Percentiles rank a stretch among this genome's conserved stretches.
Conservation (phyloP, 73 alveolate genomes). For the Vitrella brassicaformis region DNA sequence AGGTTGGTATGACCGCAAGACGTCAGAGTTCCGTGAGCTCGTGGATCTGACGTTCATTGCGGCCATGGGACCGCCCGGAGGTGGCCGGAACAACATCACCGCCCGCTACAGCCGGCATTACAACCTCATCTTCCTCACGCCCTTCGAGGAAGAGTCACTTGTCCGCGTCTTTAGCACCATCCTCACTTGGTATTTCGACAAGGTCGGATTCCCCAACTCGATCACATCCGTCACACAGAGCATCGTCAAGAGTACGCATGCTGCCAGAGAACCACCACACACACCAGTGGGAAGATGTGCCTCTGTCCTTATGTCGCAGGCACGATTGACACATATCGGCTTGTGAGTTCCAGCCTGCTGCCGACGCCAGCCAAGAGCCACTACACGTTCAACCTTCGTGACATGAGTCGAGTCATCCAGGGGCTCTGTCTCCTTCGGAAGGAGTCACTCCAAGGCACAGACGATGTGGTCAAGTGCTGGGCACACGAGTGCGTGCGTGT, state of each 20-base stretch:
- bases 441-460: conserved; percentile 81
- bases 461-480: conserved; percentile 85
- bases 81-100: conserved; percentile 79
- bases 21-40: conserved; percentile 81
- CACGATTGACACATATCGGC: conserved; percentile 66
- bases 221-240: not conserved
- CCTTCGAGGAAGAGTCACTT: conserved; percentile 80
- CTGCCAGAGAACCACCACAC: too few species aligned
- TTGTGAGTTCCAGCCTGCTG: conserved; percentile 60
- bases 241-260: too few species aligned
- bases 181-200: conserved; percentile 83
- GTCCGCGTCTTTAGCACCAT: conserved; percentile 71
- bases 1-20: conserved; percentile 87
- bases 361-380: conserved; percentile 93
- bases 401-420: conserved; percentile 73
- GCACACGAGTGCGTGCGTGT: conserved; percentile 87
- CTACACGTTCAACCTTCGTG: conserved; percentile 90
- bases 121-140: conserved; percentile 78
- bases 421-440: conserved; percentile 42
- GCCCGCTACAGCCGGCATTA: conserved; percentile 80
- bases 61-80: conserved; percentile 95
- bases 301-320: too few species aligned
- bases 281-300: too few species aligned
- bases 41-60: conserved; percentile 79
- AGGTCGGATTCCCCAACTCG: conserved; percentile 7